These are phyloP conservation scores for Austroboletus novae-zelandiae DNA, from an alignment of 1,284 basidiomycete genomes.

Conservation along the genomic window DNA sequence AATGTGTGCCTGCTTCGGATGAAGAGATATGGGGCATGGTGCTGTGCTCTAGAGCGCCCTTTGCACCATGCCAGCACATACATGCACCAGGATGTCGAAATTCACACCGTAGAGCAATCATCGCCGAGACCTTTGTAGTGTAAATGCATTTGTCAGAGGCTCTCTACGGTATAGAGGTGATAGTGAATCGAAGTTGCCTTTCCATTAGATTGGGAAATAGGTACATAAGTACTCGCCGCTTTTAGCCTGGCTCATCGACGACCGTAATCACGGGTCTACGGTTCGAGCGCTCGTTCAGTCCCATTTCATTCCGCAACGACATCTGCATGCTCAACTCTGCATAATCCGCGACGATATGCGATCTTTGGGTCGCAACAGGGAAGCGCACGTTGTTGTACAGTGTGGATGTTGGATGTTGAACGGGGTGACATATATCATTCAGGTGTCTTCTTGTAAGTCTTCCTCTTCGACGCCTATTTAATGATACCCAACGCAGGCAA, in stretches of 20 bases:
- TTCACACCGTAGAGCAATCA: not conserved
- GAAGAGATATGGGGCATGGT: no score
- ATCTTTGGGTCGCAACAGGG: slow-evolving; percentile 4
- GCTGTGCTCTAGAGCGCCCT: not conserved
- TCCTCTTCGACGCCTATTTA: not conserved
- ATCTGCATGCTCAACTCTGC: no score
- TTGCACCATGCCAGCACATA: not conserved
- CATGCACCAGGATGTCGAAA: not conserved
- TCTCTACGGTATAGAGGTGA: no score
- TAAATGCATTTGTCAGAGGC: not conserved
- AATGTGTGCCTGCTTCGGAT: no score
- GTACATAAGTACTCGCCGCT: slow-evolving; percentile 3
- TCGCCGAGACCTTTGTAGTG: not conserved
- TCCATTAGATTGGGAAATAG: slow-evolving; percentile 15
- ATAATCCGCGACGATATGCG: no score
- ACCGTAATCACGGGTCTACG: not conserved
- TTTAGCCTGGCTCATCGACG: slow-evolving; percentile 16
- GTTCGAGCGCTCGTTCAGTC: slow-evolving; percentile 9
- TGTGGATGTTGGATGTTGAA: slow-evolving; percentile 11
- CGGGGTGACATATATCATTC: slow-evolving; percentile 18
- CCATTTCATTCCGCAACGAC: no score
- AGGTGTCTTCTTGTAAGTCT: slow-evolving; percentile 9
- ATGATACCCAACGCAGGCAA: not conserved
- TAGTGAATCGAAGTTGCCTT: slow-evolving; percentile 7
- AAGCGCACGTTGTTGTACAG: slow-evolving; percentile 22